These are phyloP conservation scores for Fomitopsis pulvina DNA, from an alignment of 768 basidiomycete genomes.

Conservation along the genomic window DNA sequence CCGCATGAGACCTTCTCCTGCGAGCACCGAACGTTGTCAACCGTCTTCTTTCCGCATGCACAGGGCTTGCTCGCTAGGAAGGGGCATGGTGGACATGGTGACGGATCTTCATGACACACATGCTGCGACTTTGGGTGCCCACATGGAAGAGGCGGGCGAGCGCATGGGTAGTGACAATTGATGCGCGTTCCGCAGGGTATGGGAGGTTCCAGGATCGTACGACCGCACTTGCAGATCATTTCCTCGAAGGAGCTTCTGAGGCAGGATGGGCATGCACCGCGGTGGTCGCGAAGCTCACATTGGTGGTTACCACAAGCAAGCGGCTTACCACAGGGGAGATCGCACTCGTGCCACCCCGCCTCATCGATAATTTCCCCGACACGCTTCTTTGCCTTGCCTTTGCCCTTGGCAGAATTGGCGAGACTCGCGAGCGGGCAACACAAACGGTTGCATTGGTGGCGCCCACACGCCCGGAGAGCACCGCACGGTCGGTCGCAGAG, in stretches of 20 bases:
- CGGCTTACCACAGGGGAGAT: slow-evolving; percentile 68
- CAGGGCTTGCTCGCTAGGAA: slow-evolving; percentile 74
- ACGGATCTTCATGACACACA: slow-evolving; percentile 70
- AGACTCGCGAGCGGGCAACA: slow-evolving; percentile 87
- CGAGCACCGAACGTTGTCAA: slow-evolving; percentile 80
- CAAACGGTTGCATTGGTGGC: slow-evolving; percentile 76
- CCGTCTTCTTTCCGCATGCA: slow-evolving; percentile 80
- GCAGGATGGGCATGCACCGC: slow-evolving; percentile 76
- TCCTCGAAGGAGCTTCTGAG: slow-evolving; percentile 90
- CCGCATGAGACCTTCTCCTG: slow-evolving; percentile 87
- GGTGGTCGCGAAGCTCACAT: slow-evolving; percentile 80
- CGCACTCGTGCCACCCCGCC: slow-evolving; percentile 78
- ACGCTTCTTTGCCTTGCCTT: slow-evolving; percentile 50
- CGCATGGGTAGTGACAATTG: slow-evolving; percentile 75
- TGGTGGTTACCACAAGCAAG: slow-evolving; percentile 72
- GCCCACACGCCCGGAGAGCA: slow-evolving; percentile 75
- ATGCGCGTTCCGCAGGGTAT: slow-evolving; percentile 83
- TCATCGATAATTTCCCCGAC: slow-evolving; percentile 21
- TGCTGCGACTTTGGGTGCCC: slow-evolving; percentile 79
- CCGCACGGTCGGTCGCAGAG: slow-evolving; percentile 77
- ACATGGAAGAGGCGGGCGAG: slow-evolving; percentile 61
- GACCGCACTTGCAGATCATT: slow-evolving; percentile 77
- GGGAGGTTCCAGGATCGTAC: slow-evolving; percentile 85
- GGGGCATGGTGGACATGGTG: slow-evolving; percentile 80
- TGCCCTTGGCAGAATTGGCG: slow-evolving; percentile 42